These are phyloP conservation scores for Solanum bulbocastanum DNA, from an alignment of 257 asterid genomes.

Conservation along the genomic window DNA sequence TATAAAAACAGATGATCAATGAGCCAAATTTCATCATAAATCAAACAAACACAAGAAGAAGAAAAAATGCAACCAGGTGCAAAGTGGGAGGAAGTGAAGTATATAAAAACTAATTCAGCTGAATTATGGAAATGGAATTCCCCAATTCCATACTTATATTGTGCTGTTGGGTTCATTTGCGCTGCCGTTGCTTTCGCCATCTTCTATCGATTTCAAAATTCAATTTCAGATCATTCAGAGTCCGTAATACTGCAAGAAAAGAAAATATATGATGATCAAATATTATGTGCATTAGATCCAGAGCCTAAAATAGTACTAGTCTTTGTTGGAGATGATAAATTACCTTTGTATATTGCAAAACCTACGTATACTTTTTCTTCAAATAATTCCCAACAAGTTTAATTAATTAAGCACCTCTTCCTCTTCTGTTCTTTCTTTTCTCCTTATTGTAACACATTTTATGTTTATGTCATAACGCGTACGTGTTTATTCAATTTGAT, in stretches of 20 bases:
- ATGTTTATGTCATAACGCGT: background rate
- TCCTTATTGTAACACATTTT: background rate
- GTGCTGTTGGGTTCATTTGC: background rate
- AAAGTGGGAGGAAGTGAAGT: background rate
- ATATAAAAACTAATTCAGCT: background rate
- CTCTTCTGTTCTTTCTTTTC: background rate
- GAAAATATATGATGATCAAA: background rate
- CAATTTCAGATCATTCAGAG: background rate
- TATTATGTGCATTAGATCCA: background rate
- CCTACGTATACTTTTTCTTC: background rate
- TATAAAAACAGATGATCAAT: background rate
- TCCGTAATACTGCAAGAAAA: background rate
- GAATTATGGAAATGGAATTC: background rate
- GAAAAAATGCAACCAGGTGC: background rate
- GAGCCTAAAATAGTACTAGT: background rate
- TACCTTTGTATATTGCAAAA: background rate
- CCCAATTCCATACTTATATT: background rate
- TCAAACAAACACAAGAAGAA: background rate
- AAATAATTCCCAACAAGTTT: background rate
- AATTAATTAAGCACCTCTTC: background rate
- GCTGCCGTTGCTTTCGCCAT: background rate
- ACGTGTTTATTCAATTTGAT: background rate
- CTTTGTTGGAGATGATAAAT: background rate
- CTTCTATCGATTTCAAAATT: background rate
- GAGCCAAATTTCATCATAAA: background rate